Percentiles rank a stretch among this genome's conserved stretches.
phyloP scores from a whole-genome alignment of 768 basidiomycete species.

The Tubosaeta sp. region DNA sequence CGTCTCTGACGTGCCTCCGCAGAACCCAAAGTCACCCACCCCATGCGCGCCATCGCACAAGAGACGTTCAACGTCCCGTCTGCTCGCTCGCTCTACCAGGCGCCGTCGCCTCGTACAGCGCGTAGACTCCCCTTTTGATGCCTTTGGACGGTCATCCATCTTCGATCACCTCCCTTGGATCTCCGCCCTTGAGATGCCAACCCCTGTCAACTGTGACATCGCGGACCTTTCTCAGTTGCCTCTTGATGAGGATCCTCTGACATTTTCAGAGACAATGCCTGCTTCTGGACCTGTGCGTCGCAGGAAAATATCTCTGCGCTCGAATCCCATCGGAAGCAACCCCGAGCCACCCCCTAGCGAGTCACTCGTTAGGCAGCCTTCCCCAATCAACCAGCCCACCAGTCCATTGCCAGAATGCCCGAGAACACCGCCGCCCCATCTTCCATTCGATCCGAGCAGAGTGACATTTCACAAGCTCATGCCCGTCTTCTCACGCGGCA shows the following conservation, averaged over 20 bases:
- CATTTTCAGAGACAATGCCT: constrained; percentile 20
- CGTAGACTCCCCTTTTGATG: constrained; percentile 37
- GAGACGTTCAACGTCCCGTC: constrained; percentile 34
- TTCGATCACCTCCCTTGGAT: constrained; percentile 73
- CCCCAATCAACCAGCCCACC: constrained; percentile 30
- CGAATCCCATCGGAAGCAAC: constrained; percentile 40
- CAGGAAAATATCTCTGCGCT: constrained; percentile 50
- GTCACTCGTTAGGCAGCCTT: constrained; percentile 15
- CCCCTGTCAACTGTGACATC: constrained; percentile 49
- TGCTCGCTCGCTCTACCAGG: constrained; percentile 34
- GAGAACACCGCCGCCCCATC: constrained; percentile 30
- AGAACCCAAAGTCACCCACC: constrained; percentile 38
- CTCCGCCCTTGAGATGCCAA: constrained; percentile 47
- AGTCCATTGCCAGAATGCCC: constrained; percentile 18
- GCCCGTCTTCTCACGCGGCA: constrained; percentile 45
- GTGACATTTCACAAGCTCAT: constrained; percentile 58
- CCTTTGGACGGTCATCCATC: constrained; percentile 29
- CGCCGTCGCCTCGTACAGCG: constrained; percentile 42
- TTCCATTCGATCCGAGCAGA: constrained; percentile 44
- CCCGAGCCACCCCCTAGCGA: constrained; percentile 13
- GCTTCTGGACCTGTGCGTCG: constrained; percentile 55
- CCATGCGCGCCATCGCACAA: constrained; percentile 36
- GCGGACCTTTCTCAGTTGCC: constrained; percentile 65
- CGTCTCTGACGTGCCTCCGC: constrained; percentile 12
- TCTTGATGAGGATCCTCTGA: constrained; percentile 20